phyloP scores from a whole-genome alignment of 441 rosid species.

The Macaranga tanarius region DNA sequence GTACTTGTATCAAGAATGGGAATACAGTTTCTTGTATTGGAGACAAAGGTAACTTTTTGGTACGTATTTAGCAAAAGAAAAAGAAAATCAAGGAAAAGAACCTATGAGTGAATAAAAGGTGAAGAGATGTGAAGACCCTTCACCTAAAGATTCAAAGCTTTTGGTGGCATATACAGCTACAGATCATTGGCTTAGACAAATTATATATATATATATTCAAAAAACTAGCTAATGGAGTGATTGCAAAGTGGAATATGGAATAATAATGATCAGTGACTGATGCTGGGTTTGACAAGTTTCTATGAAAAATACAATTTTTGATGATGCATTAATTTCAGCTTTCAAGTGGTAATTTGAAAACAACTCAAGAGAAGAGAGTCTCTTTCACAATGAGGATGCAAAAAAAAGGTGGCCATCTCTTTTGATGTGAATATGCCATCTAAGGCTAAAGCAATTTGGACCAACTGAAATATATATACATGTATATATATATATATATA shows the following conservation, averaged over 20 bases:
- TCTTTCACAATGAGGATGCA: not conserved
- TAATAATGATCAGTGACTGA: no score
- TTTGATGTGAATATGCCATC: conserved; percentile 22
- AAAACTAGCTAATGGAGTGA: conserved; percentile 5
- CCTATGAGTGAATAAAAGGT: not conserved
- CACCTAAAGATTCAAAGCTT: conserved; percentile 1
- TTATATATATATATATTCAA: no score
- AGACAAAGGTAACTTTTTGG: conserved; percentile 11
- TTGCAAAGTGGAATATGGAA: conserved; percentile 1
- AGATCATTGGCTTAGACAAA: not conserved
- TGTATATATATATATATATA: no score
- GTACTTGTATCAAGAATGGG: not conserved
- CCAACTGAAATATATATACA: no score
- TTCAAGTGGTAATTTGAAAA: conserved; percentile 26
- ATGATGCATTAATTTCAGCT: conserved; percentile 4
- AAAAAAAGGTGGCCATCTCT: conserved; percentile 13
- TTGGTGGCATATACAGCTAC: no score
- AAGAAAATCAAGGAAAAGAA: not conserved
- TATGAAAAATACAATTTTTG: not conserved
- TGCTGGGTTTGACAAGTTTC: not conserved
- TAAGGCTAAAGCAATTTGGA: not conserved
- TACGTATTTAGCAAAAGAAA: not conserved
- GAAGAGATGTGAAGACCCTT: not conserved
- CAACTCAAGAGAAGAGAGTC: conserved; percentile 5
- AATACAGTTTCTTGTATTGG: conserved; percentile 13